Evolutionary conservation across 306 rosid species (phyloP), one percentile per base, ranked within the genome.

Genomic region (Lathyrus tuberosus): DNA sequence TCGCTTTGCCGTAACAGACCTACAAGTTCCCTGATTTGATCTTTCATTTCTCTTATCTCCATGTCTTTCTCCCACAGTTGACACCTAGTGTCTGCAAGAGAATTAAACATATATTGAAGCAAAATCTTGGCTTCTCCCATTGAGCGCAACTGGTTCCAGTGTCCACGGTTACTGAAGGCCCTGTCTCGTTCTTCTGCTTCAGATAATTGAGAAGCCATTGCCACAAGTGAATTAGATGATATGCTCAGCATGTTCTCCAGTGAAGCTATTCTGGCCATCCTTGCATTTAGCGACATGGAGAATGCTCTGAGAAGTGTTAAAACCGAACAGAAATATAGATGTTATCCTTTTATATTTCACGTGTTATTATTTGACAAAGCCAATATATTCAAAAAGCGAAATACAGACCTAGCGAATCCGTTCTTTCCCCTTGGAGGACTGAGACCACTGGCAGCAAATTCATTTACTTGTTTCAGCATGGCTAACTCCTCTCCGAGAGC

Each of bases 191-290:
- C 98, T 87, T 93, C 98, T 72, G 98, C 97, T 85, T 93, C 98
- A 56, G 98, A 93, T 73, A 93, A 96, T 84, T 93, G 98, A 49
- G 98, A 93, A 72, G 98, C 98, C 98, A 93, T 93, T 28, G 97
- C 93, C 62, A 93, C 98, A 37, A 93, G 96, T 61, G 98, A 93
- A 80, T 90, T 93, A 60, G 98, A 93, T 33, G 98, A 79, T 83
- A 93, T 88, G 88, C 88, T 83, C 53, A 93, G 78, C 97, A 93
- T 90, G 87, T 72, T 93, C 83, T 90, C 98, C 61, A 93, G 96
- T 63, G 98, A 93, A 53, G 86, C 79, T 69, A 93, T 90, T 88
- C 96, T 83, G 51, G 96, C 87, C 87, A 85, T 93, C 82, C 98
- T 86, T 74, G 98, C 96, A 65, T 87, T 90, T 77, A 89, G 87